Conservation (phyloP, 148 eudicot species). For the Vaccinium vitisidaea region DNA sequence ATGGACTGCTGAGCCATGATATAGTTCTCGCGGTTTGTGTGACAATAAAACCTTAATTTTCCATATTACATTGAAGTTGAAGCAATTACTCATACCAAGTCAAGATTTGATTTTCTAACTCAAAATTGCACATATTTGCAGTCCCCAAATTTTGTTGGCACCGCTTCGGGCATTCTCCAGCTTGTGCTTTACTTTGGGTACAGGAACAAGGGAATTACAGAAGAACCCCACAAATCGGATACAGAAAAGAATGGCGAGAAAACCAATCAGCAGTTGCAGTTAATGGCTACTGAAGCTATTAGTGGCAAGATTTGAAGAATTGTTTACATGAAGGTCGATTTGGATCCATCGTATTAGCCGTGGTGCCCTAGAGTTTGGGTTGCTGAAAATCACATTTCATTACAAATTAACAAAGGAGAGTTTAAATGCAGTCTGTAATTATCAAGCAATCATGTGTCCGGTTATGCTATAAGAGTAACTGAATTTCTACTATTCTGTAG, state of each 20-base stretch:
- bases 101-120: conserved; percentile 13
- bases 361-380: background rate
- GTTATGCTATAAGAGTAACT: background rate
- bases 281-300: conserved; percentile 14
- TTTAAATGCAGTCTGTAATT: background rate
- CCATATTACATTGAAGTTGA: background rate
- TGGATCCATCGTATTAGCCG: background rate
- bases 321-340: background rate
- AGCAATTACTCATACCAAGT: background rate
- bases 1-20: conserved; percentile 73
- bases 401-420: background rate
- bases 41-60: background rate
- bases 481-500: too few species aligned
- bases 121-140: background rate
- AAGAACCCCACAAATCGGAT: conserved; percentile 47
- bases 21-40: conserved; percentile 58
- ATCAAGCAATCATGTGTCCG: background rate
- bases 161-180: conserved; percentile 51
- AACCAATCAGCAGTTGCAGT: conserved; percentile 24
- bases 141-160: conserved; percentile 43
- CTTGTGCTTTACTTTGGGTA: conserved; percentile 54
- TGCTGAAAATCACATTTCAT: background rate
- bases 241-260: conserved; percentile 37
- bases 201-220: conserved; percentile 29
- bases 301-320: conserved; percentile 23